Base-by-base conservation (phyloP, 164 flowering plant genomes). In the Chimonanthus praecox region DNA sequence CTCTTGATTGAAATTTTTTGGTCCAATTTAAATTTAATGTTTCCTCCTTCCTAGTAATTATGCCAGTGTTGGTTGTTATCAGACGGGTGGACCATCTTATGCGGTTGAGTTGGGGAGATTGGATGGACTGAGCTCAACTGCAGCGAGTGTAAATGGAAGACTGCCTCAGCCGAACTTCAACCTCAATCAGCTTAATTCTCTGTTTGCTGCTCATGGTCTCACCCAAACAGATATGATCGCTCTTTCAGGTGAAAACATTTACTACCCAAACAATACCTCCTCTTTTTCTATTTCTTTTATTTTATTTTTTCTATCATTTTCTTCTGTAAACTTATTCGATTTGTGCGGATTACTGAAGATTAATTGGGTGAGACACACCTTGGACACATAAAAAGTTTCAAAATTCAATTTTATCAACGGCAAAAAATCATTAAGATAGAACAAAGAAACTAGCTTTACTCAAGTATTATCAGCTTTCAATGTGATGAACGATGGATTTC, bases 181-280 rank as follows among this genome's bases (percentile, higher is more conserved):
- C 67, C 74, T 89, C 43, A 51, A 83, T 75, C 86, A 88, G 80
- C 94, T 90, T 66, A 92, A 82, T 76, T 1, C 88, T 61, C 44
- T 92, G 82, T 94, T 94, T 76, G 82, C 82, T 60, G 18, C 77
- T 0, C 9, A 83, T 71, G 89, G 90, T 2, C 88, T 91, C 13
- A 13, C 84, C 63, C 97, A 83, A 47, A 47, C 78, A 0, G 98
- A 94, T 77, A 88, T 94, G 94, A 85, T 92, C 62, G 97, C 98
- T 64, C 92, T 92, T 50, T 89, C 94, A 72, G 95, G 95, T 88
- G 81, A 58, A 7, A 18, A 33, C 33, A 33, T 33, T 33, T 58
- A 54, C 13, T 54, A 54, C 11, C 15, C 66, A 20, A 33, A 33
- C 33, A 33, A 33, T 33, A 33, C 33, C 33, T 33, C 1, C 1